Percentiles rank a stretch among this genome's conserved stretches.
Conservation (phyloP, 805 yeast genomes). For the Spathaspora gorwiae region DNA sequence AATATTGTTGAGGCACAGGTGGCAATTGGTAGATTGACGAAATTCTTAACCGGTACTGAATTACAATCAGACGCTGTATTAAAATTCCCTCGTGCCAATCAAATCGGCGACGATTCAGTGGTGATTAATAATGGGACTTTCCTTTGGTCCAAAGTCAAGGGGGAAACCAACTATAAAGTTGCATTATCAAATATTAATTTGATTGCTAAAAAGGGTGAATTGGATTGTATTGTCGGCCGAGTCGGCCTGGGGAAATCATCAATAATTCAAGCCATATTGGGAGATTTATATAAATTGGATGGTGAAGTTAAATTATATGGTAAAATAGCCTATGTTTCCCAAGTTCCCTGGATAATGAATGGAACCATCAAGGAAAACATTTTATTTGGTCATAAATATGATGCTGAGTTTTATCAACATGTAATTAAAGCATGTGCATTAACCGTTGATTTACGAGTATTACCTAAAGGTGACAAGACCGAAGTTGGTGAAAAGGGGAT, state of each 20-base stretch:
- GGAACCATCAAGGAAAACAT: slow-evolving; percentile 90
- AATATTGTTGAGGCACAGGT: slow-evolving; percentile 85
- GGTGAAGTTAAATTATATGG: slow-evolving; percentile 77
- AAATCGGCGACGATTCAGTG: slow-evolving; percentile 65
- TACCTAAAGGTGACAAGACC: slow-evolving; percentile 88
- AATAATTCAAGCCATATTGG: slow-evolving; percentile 70
- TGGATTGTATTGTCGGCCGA: slow-evolving; percentile 81
- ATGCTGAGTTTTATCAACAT: slow-evolving; percentile 71
- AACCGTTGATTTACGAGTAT: slow-evolving; percentile 65
- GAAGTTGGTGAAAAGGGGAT: slow-evolving; percentile 97
- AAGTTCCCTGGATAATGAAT: slow-evolving; percentile 96
- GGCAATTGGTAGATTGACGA: slow-evolving; percentile 68
- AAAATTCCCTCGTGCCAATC: slow-evolving; percentile 43
- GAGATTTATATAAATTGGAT: slow-evolving; percentile 71
- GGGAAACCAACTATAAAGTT: slow-evolving; percentile 50
- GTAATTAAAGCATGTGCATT: slow-evolving; percentile 89
- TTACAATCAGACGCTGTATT: slow-evolving; percentile 76
- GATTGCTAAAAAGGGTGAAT: slow-evolving; percentile 65
- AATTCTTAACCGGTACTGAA: slow-evolving; percentile 71
- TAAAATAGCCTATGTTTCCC: slow-evolving; percentile 82
- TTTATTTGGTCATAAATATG: slow-evolving; percentile 81
- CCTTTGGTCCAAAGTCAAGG: slow-evolving; percentile 72
- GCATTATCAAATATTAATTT: slow-evolving; percentile 64
- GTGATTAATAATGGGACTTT: slow-evolving; percentile 63
- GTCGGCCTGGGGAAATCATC: slow-evolving; percentile 93